A percentile compares a stretch with the other conserved stretches of the same genome.
phyloP scores from a whole-genome alignment of 2,329 filamentous ascomycete genomes.

The Cercospora berteroae region DNA sequence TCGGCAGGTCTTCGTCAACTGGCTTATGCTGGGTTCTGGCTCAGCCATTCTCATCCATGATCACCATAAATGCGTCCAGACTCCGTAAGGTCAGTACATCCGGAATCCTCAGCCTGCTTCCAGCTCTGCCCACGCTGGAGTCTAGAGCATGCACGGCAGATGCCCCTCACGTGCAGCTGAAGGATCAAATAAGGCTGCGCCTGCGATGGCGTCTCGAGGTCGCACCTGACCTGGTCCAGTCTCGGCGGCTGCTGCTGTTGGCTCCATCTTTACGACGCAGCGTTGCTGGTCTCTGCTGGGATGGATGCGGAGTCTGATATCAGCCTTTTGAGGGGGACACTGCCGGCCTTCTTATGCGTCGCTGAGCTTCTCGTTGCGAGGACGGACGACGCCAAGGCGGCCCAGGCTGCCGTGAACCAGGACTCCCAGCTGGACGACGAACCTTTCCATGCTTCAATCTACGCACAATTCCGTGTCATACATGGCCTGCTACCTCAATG shows the following conservation, averaged over 20 bases:
- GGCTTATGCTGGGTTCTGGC: background rate
- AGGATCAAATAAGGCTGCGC: background rate
- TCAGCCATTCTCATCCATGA: background rate
- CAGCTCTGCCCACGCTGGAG: background rate
- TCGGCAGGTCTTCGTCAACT: background rate
- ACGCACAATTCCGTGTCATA: background rate
- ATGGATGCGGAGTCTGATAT: background rate
- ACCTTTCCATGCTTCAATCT: background rate
- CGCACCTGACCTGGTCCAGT: background rate
- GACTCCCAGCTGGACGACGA: background rate
- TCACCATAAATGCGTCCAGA: background rate
- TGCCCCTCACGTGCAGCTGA: background rate
- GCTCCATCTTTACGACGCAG: background rate
- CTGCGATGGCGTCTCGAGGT: background rate
- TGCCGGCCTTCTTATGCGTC: background rate
- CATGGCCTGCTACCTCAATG: background rate
- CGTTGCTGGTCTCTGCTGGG: background rate
- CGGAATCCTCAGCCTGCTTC: background rate
- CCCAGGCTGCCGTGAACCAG: background rate
- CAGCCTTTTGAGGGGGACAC: background rate
- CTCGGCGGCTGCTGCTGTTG: background rate
- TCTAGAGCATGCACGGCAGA: background rate
- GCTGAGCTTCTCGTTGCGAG: background rate
- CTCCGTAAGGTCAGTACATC: background rate
- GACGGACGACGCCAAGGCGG: background rate